A percentile compares a stretch with the other conserved stretches of the same genome.
phyloP scores from a whole-genome alignment of 2,329 filamentous ascomycete genomes.

The Exophiala oligosperma region DNA sequence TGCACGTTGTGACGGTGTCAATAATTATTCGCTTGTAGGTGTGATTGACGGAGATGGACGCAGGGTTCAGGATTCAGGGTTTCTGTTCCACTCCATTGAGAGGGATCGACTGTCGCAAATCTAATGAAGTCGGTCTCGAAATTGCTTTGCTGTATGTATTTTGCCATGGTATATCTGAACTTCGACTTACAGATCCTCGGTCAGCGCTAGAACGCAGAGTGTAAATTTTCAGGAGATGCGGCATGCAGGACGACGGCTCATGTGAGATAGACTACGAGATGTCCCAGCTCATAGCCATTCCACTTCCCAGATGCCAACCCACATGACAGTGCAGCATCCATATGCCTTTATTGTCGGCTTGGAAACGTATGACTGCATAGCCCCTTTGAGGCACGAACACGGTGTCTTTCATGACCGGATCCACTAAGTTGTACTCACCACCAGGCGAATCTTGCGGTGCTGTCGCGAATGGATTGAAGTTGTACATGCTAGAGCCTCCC shows the following conservation, averaged over 20 bases:
- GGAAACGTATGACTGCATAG: slow-evolving; percentile 33
- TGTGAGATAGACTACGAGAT: background rate
- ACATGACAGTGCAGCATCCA: slow-evolving; percentile 41
- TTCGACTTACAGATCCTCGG: no score
- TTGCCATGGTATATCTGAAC: no score
- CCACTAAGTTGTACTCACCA: slow-evolving; percentile 10
- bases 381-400: slow-evolving; percentile 16
- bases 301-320: slow-evolving; percentile 37
- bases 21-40: slow-evolving; percentile 5
- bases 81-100: no score
- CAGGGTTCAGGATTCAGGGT: background rate
- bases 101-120: no score
- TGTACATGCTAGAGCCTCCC: slow-evolving; percentile 2
- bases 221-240: no score
- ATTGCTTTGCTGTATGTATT: background rate
- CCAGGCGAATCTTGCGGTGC: slow-evolving; percentile 6
- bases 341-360: slow-evolving; percentile 37
- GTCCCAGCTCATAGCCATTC: slow-evolving; percentile 50
- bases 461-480: slow-evolving; percentile 11
- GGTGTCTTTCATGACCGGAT: slow-evolving; percentile 10
- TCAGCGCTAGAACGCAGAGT: no score
- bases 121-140: no score
- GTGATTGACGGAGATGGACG: slow-evolving; percentile 1
- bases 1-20: slow-evolving; percentile 2
- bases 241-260: background rate